phyloP scores from a whole-genome alignment of 208 protist species.

The Crithidia acanthocephali region DNA sequence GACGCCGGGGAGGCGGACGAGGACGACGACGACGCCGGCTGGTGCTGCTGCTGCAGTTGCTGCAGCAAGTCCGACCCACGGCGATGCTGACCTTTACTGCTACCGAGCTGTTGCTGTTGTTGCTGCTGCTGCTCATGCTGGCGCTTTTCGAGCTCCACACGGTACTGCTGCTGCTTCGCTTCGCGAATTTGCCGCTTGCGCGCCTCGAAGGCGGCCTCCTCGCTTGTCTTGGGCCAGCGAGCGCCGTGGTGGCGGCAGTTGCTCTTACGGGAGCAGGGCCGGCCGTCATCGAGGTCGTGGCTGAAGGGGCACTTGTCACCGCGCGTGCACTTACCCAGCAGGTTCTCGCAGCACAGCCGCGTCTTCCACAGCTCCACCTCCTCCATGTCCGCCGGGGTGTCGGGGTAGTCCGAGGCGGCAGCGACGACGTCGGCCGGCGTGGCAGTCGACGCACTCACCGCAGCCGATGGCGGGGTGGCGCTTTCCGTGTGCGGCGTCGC shows the following conservation, averaged over 20 bases:
- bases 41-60: slow-evolving; percentile 26
- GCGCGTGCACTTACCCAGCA: slow-evolving; percentile 44
- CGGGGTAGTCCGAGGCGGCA: neutral
- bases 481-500: neutral
- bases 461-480: neutral
- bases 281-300: slow-evolving; percentile 72
- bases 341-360: slow-evolving; percentile 75
- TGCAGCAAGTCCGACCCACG: slow-evolving; percentile 8
- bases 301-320: slow-evolving; percentile 60
- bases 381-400: slow-evolving; percentile 17
- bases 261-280: slow-evolving; percentile 72
- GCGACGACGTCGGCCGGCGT: neutral
- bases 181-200: slow-evolving; percentile 14
- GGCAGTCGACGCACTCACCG: neutral
- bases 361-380: slow-evolving; percentile 68
- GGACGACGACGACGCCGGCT: slow-evolving; percentile 2
- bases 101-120: neutral
- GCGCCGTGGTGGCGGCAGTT: slow-evolving; percentile 56
- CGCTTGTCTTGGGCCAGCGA: slow-evolving; percentile 56
- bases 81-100: neutral
- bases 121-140: slow-evolving; percentile 20
- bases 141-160: slow-evolving; percentile 13
- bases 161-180: slow-evolving; percentile 22
- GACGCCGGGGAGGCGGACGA: neutral
- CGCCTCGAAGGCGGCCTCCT: slow-evolving; percentile 29